phyloP scores from a whole-genome alignment of 139 green algal genomes.

The Closterium sp. region DNA sequence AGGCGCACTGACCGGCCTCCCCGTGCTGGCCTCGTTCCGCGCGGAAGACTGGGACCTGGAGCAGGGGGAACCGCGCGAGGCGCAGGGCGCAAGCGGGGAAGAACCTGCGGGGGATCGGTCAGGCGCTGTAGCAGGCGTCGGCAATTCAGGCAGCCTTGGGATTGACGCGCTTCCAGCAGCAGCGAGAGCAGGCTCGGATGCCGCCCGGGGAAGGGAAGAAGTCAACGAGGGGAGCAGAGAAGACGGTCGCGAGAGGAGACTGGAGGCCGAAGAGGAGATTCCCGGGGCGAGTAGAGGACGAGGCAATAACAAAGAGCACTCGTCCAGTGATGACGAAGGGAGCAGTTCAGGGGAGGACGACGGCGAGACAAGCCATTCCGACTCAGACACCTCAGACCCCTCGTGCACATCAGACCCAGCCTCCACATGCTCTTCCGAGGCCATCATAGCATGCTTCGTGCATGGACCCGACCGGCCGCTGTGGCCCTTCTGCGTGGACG shows the following conservation, averaged over 20 bases:
- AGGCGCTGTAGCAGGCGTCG: neutral
- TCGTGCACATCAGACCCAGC: neutral
- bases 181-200: neutral
- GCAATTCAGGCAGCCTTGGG: neutral
- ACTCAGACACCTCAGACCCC: neutral
- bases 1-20: neutral
- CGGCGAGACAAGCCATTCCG: neutral
- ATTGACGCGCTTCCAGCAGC: neutral
- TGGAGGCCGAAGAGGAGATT: too few relatives aligned
- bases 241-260: neutral
- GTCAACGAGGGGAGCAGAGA: neutral
- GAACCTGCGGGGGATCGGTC: neutral
- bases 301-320: neutral
- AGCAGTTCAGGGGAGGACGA: neutral
- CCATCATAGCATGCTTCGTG: neutral
- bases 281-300: neutral
- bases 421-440: neutral
- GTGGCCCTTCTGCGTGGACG: neutral
- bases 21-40: neutral
- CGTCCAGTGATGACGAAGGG: neutral
- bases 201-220: neutral
- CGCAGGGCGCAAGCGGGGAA: neutral
- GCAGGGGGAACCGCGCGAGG: neutral
- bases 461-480: neutral
- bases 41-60: neutral